Percentiles rank a stretch among this genome's conserved stretches.
phyloP scores from a whole-genome alignment of 1,139 yeast species.

The Magnusiomyces clavatus region DNA sequence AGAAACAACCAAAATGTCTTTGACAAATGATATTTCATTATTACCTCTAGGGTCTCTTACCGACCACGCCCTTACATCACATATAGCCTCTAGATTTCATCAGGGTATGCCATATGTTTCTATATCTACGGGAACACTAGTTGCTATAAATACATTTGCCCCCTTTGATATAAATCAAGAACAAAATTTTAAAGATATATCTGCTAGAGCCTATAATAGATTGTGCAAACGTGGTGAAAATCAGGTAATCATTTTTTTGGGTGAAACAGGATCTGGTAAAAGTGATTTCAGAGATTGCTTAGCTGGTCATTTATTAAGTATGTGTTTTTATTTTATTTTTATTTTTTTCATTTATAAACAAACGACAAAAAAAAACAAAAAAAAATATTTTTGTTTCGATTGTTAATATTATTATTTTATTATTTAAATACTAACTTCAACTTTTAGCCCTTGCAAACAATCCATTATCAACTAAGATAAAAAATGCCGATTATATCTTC shows the following conservation, averaged over 20 bases:
- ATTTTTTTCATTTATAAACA: neutral
- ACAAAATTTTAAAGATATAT: conserved; percentile 34
- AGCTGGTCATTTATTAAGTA: conserved; percentile 28
- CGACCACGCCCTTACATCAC: conserved; percentile 37
- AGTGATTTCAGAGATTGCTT: conserved; percentile 32
- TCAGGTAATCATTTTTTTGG: conserved; percentile 34
- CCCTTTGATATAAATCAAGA: conserved; percentile 35
- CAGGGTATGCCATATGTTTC: conserved; percentile 36
- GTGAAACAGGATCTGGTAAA: conserved; percentile 38
- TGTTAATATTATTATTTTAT: neutral
- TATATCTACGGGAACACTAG: conserved; percentile 33
- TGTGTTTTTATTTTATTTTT: conserved; percentile 11
- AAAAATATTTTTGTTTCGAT: neutral
- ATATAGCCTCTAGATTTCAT: conserved; percentile 37
- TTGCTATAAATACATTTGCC: conserved; percentile 35
- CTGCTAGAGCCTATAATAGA: conserved; percentile 35
- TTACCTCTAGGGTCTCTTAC: conserved; percentile 32
- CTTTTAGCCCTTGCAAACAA: conserved; percentile 30
- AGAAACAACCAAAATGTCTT: neutral
- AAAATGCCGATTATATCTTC: conserved; percentile 31
- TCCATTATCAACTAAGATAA: conserved; percentile 32
- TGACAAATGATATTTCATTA: conserved; percentile 33
- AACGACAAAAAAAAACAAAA: neutral
- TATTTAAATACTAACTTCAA: neutral
- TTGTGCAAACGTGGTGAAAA: conserved; percentile 34